Percentiles rank a stretch among this genome's conserved stretches.
These are phyloP conservation scores for Trichoderma aggressivum DNA, from an alignment of 2,329 filamentous ascomycete genomes.

Conservation along the genomic window DNA sequence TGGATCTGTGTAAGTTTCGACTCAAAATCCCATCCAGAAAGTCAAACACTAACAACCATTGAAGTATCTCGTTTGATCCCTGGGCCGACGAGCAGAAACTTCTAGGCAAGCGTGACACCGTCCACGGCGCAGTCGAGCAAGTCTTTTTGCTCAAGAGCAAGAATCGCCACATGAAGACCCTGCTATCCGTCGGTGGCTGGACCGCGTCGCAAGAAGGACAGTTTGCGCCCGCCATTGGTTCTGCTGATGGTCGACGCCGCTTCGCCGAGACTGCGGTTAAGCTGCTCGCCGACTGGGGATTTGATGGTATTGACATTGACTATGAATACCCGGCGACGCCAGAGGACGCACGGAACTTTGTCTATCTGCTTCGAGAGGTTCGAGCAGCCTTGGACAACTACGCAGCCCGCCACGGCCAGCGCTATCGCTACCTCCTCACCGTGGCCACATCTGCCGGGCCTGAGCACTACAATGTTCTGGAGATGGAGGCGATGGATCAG, in stretches of 20 bases:
- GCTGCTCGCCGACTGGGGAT: constrained; percentile 65
- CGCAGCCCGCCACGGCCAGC: constrained; percentile 37
- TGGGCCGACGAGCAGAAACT: constrained; percentile 60
- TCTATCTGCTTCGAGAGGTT: constrained; percentile 42
- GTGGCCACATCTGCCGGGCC: constrained; percentile 49
- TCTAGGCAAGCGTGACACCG: constrained; percentile 47
- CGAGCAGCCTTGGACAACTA: constrained; percentile 44
- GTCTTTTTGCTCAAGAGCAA: constrained; percentile 71
- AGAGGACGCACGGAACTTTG: constrained; percentile 40
- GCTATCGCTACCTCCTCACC: constrained; percentile 49
- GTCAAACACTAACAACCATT: not conserved
- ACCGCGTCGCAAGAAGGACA: constrained; percentile 61
- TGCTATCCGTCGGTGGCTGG: constrained; percentile 83
- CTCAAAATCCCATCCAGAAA: not conserved
- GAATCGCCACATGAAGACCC: constrained; percentile 71
- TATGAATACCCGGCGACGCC: constrained; percentile 51
- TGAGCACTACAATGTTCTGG: constrained; percentile 47
- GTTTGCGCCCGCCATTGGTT: constrained; percentile 62
- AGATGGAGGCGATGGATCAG: constrained; percentile 52
- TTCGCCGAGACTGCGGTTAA: constrained; percentile 69
- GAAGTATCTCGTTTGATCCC: constrained; percentile 22
- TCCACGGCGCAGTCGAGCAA: constrained; percentile 76
- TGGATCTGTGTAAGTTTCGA: constrained; percentile 43
- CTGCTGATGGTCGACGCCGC: constrained; percentile 54
- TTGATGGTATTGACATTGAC: constrained; percentile 56